A percentile compares a stretch with the other conserved stretches of the same genome.
These are phyloP conservation scores for Neofusicoccum kwambonambiense DNA, from an alignment of 2,329 filamentous ascomycete species.

Conservation along the genomic window DNA sequence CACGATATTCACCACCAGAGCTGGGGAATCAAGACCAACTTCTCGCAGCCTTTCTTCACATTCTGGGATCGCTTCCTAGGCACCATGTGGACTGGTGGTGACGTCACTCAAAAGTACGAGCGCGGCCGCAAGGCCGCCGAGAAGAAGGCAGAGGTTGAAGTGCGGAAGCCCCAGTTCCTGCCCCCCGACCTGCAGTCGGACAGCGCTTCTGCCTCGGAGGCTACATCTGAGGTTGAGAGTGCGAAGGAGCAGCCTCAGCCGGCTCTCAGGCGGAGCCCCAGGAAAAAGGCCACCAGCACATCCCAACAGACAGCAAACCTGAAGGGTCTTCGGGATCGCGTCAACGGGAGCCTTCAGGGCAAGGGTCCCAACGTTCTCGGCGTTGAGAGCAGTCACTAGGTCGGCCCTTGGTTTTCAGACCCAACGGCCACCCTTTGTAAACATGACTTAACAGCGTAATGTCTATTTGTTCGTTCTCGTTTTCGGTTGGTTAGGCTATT, in stretches of 20 bases:
- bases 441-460: conserved; percentile 5
- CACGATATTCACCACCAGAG: conserved; percentile 99
- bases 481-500: conserved; percentile 3
- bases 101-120: conserved; percentile 60
- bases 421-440: not conserved
- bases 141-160: conserved; percentile 54
- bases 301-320: conserved; percentile 39
- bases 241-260: conserved; percentile 25
- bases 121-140: conserved; percentile 56
- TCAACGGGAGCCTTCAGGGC: conserved; percentile 47
- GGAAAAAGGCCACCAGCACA: conserved; percentile 42
- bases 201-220: conserved; percentile 21
- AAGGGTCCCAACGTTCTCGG: conserved; percentile 46
- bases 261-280: conserved; percentile 39
- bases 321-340: conserved; percentile 46
- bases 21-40: conserved; percentile 98
- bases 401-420: not conserved
- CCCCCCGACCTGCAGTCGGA: conserved; percentile 11
- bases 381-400: conserved; percentile 43
- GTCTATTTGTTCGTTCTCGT: not conserved
- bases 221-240: conserved; percentile 26
- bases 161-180: conserved; percentile 24
- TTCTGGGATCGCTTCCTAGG: conserved; percentile 85
- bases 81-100: conserved; percentile 77
- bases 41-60: conserved; percentile 88